These are phyloP conservation scores for Calocera cornea DNA, from an alignment of 768 basidiomycete genomes.

Conservation along the genomic window DNA sequence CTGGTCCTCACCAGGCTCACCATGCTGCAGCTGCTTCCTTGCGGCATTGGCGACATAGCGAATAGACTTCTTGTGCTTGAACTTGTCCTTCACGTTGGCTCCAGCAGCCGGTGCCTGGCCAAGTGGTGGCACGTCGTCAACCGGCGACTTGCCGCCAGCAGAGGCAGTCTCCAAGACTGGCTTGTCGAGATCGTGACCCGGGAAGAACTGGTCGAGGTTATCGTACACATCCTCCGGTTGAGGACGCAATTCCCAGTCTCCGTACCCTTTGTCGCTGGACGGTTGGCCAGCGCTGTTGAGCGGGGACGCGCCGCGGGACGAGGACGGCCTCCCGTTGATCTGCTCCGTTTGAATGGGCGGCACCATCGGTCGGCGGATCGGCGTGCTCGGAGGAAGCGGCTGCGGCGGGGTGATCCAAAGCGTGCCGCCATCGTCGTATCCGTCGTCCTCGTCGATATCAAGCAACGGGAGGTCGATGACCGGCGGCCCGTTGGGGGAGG, in stretches of 20 bases:
- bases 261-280: not conserved
- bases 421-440: not conserved
- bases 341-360: not conserved
- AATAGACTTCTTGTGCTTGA: constrained; percentile 77
- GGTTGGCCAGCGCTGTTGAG: not conserved
- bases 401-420: not conserved
- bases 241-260: constrained; percentile 71
- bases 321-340: not conserved
- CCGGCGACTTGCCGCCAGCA: constrained; percentile 65
- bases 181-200: constrained; percentile 88
- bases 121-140: constrained; percentile 19
- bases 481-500: not conserved
- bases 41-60: constrained; percentile 82
- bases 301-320: not conserved
- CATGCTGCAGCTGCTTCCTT: constrained; percentile 57
- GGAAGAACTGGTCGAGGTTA: constrained; percentile 87
- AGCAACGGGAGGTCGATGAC: not conserved
- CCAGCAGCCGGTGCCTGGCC: constrained; percentile 16
- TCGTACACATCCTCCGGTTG: constrained; percentile 87
- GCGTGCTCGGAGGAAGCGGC: not conserved
- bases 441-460: not conserved
- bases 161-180: constrained; percentile 74
- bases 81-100: constrained; percentile 17
- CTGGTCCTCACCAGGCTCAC: constrained; percentile 33
- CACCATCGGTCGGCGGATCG: not conserved